Percentiles rank a stretch among this genome's conserved stretches.
These are phyloP conservation scores for Fistulinella cinereoalba DNA, from an alignment of 1,284 basidiomycete genomes.

Conservation along the genomic window DNA sequence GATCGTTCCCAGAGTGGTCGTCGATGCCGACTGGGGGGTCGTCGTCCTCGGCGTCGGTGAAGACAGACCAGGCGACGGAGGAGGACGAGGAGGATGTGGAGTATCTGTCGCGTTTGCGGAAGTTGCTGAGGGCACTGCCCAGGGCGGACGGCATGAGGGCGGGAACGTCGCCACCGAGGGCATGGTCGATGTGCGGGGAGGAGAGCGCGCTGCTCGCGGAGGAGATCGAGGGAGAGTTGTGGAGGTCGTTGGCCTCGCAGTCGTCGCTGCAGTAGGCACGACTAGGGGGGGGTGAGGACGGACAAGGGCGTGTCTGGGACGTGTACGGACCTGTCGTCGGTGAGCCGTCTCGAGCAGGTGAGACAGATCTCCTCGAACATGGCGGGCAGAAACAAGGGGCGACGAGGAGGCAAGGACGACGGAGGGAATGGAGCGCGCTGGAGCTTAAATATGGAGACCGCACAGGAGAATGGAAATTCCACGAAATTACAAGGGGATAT, in stretches of 20 bases:
- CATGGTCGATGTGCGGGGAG: constrained; percentile 58
- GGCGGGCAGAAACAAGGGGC: constrained; percentile 6
- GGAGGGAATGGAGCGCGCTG: constrained; percentile 14
- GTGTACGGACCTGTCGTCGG: constrained; percentile 55
- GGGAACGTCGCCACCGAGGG: constrained; percentile 55
- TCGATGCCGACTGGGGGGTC: constrained; percentile 38
- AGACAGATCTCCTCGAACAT: constrained; percentile 80
- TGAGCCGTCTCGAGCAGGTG: constrained; percentile 60
- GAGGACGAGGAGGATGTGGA: constrained; percentile 58
- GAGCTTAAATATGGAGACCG: constrained; percentile 35
- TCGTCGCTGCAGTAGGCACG: constrained; percentile 72
- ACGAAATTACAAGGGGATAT: constrained; percentile 33
- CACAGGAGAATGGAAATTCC: constrained; percentile 39
- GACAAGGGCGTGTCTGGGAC: constrained; percentile 15
- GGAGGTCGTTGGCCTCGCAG: constrained; percentile 60
- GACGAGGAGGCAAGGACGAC: constrained; percentile 17
- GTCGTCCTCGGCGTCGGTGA: constrained; percentile 59
- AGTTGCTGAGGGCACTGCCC: constrained; percentile 46
- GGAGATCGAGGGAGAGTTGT: constrained; percentile 61
- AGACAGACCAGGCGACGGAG: constrained; percentile 58
- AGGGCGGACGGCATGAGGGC: constrained; percentile 56
- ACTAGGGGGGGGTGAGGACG: constrained; percentile 37
- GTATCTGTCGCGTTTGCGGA: constrained; percentile 45
- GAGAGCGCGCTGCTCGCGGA: constrained; percentile 65
- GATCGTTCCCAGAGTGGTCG: constrained; percentile 41